Base-by-base conservation (phyloP, 371 early-diverging fungal genomes). In the Rhizopus arrhizus region DNA sequence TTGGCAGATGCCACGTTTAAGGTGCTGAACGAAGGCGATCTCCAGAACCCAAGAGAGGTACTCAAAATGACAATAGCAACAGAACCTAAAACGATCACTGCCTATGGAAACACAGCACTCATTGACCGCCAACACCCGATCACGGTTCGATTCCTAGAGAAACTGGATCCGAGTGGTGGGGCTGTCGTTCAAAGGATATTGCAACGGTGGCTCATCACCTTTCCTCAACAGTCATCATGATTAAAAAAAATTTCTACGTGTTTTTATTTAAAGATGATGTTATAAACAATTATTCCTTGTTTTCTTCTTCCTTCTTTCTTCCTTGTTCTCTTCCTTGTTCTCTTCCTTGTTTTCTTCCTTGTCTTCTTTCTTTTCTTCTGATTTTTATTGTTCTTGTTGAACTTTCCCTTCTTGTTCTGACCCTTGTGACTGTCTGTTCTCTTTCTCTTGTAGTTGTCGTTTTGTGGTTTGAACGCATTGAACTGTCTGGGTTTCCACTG, bases 131-230 rank as follows among this genome's bases (percentile, higher is more conserved):
- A 79, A 7, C 67, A 56, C 28, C 48, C 56, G 15, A 73, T 88
- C 34, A 71, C 67, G 10, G 79, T 88, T 46, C 70, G 78, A 31
- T 88, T 84, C 47, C 48, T 84, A 34, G 86, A 86, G 42, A 81
- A 83, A 13, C 57, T 84, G 12, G 85, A 84, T 62, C 73, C 71
- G 11, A 70, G 69, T 29, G 84, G 82, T 2, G 85, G 81, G 7
- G 84, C 81, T 0, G 78, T 84, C 0, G 86, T 86, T 1, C 75
- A 82, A 53, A 74, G 84, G 0, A 72, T 86, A 15, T 52, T 86
- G 15, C 79, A 83, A 50, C 69, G 79, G 43, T 85, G 86, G 86
- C 66, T 85, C 3, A 47, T 58, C 6, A 66, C 66, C 0, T 40
- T 45, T 22, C 61, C 61, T 58, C 66, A 66, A 47, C 35, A 12